Percentiles rank a stretch among this genome's conserved stretches.
Evolutionary conservation across 805 yeast species (phyloP).

Genomic region (Starmerella sirachaensis): DNA sequence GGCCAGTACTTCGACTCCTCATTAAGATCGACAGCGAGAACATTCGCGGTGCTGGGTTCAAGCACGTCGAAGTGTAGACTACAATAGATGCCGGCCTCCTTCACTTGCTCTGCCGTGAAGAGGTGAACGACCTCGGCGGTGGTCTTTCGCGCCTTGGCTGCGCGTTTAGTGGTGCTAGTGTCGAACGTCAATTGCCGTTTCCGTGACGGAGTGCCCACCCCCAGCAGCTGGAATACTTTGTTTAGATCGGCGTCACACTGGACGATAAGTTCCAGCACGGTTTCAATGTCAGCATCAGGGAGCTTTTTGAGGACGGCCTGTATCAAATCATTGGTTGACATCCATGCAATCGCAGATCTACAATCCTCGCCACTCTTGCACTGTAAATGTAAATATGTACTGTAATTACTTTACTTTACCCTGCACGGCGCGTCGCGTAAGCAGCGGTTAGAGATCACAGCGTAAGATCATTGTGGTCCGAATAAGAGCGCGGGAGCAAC

Average conservation of each 20-base stretch:
- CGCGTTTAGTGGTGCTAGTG: slow-evolving; percentile 4
- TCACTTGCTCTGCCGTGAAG: slow-evolving; percentile 42
- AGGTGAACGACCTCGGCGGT: slow-evolving; percentile 26
- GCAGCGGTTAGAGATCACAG: too few relatives aligned
- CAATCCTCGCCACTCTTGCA: too few relatives aligned
- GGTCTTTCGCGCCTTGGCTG: slow-evolving; percentile 7
- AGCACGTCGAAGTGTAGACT: slow-evolving; percentile 42
- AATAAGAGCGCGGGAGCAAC: too few relatives aligned
- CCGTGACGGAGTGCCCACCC: slow-evolving; percentile 13
- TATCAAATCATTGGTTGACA: slow-evolving; percentile 21
- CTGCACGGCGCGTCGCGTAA: too few relatives aligned
- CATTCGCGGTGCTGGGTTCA: slow-evolving; percentile 39
- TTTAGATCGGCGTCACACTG: slow-evolving; percentile 44
- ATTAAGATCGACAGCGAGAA: slow-evolving; percentile 34
- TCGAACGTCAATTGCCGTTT: slow-evolving; percentile 20
- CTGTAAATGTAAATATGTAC: too few relatives aligned
- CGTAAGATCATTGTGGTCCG: too few relatives aligned
- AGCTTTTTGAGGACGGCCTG: slow-evolving; percentile 26
- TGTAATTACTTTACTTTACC: too few relatives aligned
- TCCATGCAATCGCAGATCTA: too few relatives aligned
- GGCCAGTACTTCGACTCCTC: slow-evolving; percentile 33
- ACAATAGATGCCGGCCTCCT: slow-evolving; percentile 34
- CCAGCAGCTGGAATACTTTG: slow-evolving; percentile 32
- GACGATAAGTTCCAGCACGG: slow-evolving; percentile 40
- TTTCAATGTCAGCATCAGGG: slow-evolving; percentile 35